Percentiles rank a stretch among this genome's conserved stretches.
Evolutionary conservation across 225 moss, liverwort and hornwort species (phyloP).

Genomic region (Sphagnum contortum): DNA sequence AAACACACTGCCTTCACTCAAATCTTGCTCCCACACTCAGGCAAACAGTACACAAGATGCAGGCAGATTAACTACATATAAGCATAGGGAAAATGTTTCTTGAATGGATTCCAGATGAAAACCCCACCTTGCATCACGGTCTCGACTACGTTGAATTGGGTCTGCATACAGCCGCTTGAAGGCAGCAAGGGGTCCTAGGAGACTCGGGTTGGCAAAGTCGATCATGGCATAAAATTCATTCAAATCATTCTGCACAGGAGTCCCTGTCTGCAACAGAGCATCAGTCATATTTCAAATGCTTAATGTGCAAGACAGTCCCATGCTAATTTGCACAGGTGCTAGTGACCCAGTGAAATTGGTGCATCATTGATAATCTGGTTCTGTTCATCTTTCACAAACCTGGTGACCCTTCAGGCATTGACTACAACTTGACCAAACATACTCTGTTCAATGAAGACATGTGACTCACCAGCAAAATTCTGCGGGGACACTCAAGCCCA

Average conservation of each 20-base stretch:
- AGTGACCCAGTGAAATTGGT: too few species aligned
- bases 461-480: slow-evolving; percentile 55
- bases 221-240: slow-evolving; percentile 91
- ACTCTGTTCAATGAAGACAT: neutral
- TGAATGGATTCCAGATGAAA: too few species aligned
- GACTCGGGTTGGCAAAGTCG: slow-evolving; percentile 76
- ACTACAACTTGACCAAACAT: slow-evolving; percentile 1
- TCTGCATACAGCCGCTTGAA: slow-evolving; percentile 69
- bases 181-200: slow-evolving; percentile 61
- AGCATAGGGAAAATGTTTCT: too few species aligned
- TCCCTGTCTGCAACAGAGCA: slow-evolving; percentile 57
- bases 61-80: too few species aligned
- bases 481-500: slow-evolving; percentile 58
- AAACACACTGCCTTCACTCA: too few species aligned
- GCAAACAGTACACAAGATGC: too few species aligned
- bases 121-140: slow-evolving; percentile 69
- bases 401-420: neutral
- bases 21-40: too few species aligned
- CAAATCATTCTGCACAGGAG: slow-evolving; percentile 83
- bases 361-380: too few species aligned
- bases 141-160: slow-evolving; percentile 77
- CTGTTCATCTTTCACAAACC: neutral
- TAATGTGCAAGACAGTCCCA: too few species aligned
- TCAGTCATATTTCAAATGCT: too few species aligned
- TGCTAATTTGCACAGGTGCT: too few species aligned